Evolutionary conservation across 805 yeast species (phyloP).

Genomic region (Cyberlindnera mrakii): DNA sequence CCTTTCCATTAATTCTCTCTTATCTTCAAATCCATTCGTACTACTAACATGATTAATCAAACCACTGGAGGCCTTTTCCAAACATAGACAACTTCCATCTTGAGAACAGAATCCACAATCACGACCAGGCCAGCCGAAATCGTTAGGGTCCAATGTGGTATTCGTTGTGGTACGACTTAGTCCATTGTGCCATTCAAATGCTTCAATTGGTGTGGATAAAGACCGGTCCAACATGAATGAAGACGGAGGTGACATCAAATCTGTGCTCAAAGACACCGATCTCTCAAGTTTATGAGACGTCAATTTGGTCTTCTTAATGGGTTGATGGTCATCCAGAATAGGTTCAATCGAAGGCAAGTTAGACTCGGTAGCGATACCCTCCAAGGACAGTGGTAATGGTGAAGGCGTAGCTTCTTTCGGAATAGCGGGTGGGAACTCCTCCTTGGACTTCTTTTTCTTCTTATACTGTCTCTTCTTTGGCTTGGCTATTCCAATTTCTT

Average conservation of each 20-base stretch:
- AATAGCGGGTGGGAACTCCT: background rate
- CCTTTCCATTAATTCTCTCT: conserved; percentile 4
- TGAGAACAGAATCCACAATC: conserved; percentile 14
- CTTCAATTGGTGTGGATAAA: background rate
- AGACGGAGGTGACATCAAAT: conserved; percentile 10
- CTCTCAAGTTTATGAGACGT: conserved; percentile 10
- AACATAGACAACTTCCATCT: conserved; percentile 12
- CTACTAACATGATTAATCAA: too few relatives aligned
- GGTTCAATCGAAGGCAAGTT: conserved; percentile 13
- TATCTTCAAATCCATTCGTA: background rate
- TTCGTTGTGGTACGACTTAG: conserved; percentile 16
- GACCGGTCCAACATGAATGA: conserved; percentile 3
- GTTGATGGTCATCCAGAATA: conserved; percentile 7
- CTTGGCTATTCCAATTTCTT: conserved; percentile 15
- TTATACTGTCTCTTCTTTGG: conserved; percentile 18
- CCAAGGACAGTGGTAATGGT: conserved; percentile 13
- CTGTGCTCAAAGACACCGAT: conserved; percentile 12
- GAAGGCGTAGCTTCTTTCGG: conserved; percentile 19
- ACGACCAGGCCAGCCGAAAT: conserved; percentile 11
- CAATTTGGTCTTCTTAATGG: conserved; percentile 5
- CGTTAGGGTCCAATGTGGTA: conserved; percentile 14
- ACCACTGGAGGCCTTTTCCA: conserved; percentile 6
- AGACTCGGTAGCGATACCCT: background rate
- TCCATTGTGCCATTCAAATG: background rate
- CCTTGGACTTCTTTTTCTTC: conserved; percentile 19